Evolutionary conservation across 495 filamentous ascomycete genomes (phyloP), one percentile per base, ranked within the genome.

Genomic region (Podospora tetraspora): DNA sequence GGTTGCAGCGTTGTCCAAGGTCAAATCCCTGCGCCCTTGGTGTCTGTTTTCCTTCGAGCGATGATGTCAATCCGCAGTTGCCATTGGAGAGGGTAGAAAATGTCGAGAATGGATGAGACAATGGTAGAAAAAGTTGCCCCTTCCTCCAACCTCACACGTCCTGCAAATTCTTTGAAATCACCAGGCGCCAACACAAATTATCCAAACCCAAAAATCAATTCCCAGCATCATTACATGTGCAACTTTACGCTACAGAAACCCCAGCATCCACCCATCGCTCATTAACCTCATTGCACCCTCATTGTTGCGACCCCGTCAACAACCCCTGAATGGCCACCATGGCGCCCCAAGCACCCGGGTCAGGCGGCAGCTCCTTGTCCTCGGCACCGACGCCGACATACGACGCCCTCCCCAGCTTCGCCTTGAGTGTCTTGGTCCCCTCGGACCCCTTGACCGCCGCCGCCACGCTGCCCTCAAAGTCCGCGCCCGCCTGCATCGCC

Each of bases 271-370:
- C 56, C 13, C 29, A 58, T 21, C 25, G 11, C n/a, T 57, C 37
- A 57, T 57, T 32, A n/a, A 34, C 56, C 25, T 37, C 10, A 64
- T 16, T 56, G 13, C 24, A 6, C n/a, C 62, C 23, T 59, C 57
- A 66, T n/a, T 61, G 37, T n/a, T 61, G 37, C 7, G 30, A 25
- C 2, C 65, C 65, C 27, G 29, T 43, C 27, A 61, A 56, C 65
- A 88, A 69, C 0, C 86, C 87, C 70, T 77, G 78, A 66, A 89
- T 82, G 66, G 81, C 86, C 6, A 87, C 84, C 79, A 85, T 86
- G 25, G 83, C 83, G 1, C 86, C 87, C 84, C 84, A 88, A 10
- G 87, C 87, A 43, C 87, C 87, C 9, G 87, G 87, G 71, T 89
- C 86, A 3, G 86, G 86, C 16, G 82, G 81, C 59, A 84, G 66